Evolutionary conservation across 495 filamentous ascomycete species (phyloP).

Genomic region (Trichodelitschia bisporula): DNA sequence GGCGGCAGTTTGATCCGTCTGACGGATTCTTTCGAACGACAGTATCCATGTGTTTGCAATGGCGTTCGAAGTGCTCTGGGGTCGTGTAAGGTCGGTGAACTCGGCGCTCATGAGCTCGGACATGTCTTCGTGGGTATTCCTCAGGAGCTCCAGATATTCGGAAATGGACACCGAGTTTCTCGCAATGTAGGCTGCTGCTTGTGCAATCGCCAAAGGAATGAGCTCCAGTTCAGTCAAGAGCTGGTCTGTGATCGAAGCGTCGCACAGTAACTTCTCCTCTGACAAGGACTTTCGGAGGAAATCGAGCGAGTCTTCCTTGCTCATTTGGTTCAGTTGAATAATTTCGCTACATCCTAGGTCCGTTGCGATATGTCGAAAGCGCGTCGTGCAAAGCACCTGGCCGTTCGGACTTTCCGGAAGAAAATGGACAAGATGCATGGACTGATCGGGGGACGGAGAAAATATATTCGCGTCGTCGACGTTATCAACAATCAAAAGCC

Average conservation of each 20-base stretch:
- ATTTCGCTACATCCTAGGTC: neutral
- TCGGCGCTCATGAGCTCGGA: slow-evolving; percentile 1
- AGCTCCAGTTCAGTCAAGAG: slow-evolving; percentile 13
- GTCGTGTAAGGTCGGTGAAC: neutral
- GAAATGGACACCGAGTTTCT: neutral
- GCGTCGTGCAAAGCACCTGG: neutral
- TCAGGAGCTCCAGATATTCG: slow-evolving; percentile 1
- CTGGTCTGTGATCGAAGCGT: neutral
- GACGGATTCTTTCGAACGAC: slow-evolving; percentile 1
- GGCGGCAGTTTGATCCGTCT: neutral
- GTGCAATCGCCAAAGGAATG: slow-evolving; percentile 20
- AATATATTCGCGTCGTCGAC: neutral
- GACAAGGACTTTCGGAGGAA: neutral
- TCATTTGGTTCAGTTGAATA: neutral
- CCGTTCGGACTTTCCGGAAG: neutral
- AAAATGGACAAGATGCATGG: neutral
- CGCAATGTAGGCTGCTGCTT: slow-evolving; percentile 20
- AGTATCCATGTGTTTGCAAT: slow-evolving; percentile 2
- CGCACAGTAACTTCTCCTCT: neutral
- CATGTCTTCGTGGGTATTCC: neutral
- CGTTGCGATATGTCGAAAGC: neutral
- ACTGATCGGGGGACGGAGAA: neutral
- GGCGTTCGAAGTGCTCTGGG: neutral
- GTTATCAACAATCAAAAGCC: neutral
- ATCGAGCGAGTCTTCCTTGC: neutral